Conservation (phyloP, 2,329 filamentous ascomycete genomes). For the Xylaria sp. region DNA sequence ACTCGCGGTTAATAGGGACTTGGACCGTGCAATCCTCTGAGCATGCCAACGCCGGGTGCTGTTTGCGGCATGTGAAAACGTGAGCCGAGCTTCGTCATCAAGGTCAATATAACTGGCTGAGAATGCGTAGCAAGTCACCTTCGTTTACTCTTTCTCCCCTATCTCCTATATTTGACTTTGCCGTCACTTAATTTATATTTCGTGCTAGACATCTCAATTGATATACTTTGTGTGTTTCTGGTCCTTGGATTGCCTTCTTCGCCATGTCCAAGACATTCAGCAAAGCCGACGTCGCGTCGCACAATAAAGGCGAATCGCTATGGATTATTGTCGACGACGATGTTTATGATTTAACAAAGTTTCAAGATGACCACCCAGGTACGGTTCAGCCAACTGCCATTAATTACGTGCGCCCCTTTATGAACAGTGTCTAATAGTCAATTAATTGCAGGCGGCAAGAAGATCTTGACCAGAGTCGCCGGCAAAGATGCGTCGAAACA, state of each 20-base stretch:
- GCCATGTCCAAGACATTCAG: constrained; percentile 89
- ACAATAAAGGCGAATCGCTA: constrained; percentile 86
- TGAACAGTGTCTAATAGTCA: constrained; percentile 13
- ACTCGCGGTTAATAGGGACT: constrained; percentile 12
- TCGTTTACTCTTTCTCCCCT: constrained; percentile 1
- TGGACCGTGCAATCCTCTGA: constrained; percentile 1
- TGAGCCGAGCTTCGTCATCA: constrained; percentile 34
- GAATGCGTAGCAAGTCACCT: not conserved
- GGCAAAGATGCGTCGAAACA: constrained; percentile 74
- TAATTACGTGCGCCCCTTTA: not conserved
- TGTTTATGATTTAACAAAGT: constrained; percentile 93
- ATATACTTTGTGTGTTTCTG: not conserved
- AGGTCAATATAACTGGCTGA: constrained; percentile 11
- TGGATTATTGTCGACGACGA: constrained; percentile 95
- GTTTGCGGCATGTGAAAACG: constrained; percentile 37
- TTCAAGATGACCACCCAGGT: constrained; percentile 87
- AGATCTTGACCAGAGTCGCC: constrained; percentile 70
- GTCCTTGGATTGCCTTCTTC: not conserved
- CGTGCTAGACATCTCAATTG: not conserved
- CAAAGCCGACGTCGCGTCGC: constrained; percentile 84
- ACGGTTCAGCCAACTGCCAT: constrained; percentile 45
- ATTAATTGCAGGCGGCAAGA: constrained; percentile 64
- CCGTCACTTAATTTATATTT: constrained; percentile 7
- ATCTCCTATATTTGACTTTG: constrained; percentile 1
- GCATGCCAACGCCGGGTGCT: constrained; percentile 6